These are phyloP conservation scores for Penicillium sp. DNA, from an alignment of 2,329 filamentous ascomycete species.

Conservation along the genomic window DNA sequence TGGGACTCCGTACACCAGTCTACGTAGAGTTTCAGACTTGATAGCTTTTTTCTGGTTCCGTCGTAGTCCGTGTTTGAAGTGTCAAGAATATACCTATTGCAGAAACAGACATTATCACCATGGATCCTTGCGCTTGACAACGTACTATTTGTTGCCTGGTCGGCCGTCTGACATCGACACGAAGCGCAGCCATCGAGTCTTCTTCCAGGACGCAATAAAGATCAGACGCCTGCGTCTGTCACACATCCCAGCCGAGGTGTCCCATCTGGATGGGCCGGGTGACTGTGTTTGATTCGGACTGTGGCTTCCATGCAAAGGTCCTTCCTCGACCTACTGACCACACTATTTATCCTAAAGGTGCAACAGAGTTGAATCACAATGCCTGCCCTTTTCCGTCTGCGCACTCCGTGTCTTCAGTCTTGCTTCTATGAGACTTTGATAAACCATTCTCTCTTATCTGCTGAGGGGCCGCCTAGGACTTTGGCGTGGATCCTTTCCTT, in stretches of 20 bases:
- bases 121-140: too few species aligned
- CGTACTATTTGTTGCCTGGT: too few species aligned
- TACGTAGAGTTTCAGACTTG: not conserved
- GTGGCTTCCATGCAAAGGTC: not conserved
- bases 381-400: not conserved
- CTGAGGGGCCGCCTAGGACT: too few species aligned
- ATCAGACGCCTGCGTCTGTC: slow-evolving; percentile 10
- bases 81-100: not conserved
- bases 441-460: not conserved
- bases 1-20: too few species aligned
- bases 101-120: not conserved
- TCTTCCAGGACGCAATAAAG: not conserved
- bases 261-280: slow-evolving; percentile 1
- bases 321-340: not conserved
- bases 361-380: not conserved
- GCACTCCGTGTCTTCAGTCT: not conserved
- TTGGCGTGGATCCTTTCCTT: too few species aligned
- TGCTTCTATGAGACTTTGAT: not conserved
- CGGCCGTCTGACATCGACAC: too few species aligned
- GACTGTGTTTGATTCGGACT: not conserved
- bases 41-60: not conserved
- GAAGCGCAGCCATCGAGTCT: not conserved
- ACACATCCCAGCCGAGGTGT: not conserved
- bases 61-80: not conserved
- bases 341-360: not conserved